Evolutionary conservation across 768 basidiomycete species (phyloP).

Genomic region (Scleroderma bovista): DNA sequence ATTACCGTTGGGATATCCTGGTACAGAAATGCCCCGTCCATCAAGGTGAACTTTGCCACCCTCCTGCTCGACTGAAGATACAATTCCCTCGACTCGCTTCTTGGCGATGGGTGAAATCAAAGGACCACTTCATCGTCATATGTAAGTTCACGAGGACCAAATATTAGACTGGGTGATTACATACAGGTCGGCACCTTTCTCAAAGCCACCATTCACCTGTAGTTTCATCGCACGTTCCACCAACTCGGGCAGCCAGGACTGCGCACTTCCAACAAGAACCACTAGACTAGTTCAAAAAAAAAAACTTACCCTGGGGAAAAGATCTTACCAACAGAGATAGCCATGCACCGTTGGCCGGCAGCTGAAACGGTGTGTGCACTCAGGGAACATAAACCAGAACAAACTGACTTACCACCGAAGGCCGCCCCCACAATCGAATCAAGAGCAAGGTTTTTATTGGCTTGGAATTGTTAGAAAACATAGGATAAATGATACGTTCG

Average conservation of each 20-base stretch:
- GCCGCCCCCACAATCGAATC: constrained; percentile 93
- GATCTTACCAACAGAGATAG: constrained; percentile 76
- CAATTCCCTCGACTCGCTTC: constrained; percentile 65
- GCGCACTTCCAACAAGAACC: constrained; percentile 77
- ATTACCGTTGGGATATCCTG: constrained; percentile 81
- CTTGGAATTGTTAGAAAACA: constrained; percentile 31
- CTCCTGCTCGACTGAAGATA: constrained; percentile 68
- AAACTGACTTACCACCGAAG: constrained; percentile 62
- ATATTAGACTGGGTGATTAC: constrained; percentile 9
- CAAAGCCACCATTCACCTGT: constrained; percentile 88
- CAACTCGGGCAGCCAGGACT: constrained; percentile 82
- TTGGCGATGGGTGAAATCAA: constrained; percentile 82
- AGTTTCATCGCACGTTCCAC: constrained; percentile 75
- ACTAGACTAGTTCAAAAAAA: constrained; percentile 30
- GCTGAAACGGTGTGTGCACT: constrained; percentile 40
- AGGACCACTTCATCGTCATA: constrained; percentile 48
- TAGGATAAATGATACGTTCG: neutral
- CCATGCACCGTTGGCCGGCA: constrained; percentile 98
- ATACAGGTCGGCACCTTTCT: constrained; percentile 76
- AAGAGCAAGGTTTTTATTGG: constrained; percentile 86
- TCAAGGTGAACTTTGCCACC: constrained; percentile 87
- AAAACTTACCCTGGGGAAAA: neutral
- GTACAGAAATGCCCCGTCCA: constrained; percentile 65
- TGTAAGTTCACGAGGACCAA: neutral
- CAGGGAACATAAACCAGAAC: constrained; percentile 11